A percentile compares a stretch with the other conserved stretches of the same genome.
phyloP scores from a whole-genome alignment of 805 yeast species.

The Spencermartinsiella europaea region DNA sequence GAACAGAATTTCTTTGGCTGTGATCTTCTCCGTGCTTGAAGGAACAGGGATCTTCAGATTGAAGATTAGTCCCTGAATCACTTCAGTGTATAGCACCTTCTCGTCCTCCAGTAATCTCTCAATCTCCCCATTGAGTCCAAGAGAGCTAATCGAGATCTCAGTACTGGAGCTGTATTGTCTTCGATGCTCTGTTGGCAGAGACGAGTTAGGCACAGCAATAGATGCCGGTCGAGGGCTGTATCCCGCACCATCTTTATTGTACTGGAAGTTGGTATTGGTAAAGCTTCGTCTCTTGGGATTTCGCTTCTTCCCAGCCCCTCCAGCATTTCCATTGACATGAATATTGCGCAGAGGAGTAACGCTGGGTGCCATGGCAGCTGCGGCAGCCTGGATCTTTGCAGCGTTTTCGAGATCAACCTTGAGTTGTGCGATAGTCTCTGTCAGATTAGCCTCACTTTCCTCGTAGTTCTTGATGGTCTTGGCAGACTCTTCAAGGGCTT shows the following conservation, averaged over 20 bases:
- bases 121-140: constrained; percentile 34
- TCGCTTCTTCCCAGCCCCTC: constrained; percentile 28
- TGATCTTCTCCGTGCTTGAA: constrained; percentile 74
- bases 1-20: constrained; percentile 87
- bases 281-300: constrained; percentile 26
- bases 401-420: constrained; percentile 47
- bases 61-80: constrained; percentile 78
- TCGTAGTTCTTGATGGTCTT: constrained; percentile 25
- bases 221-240: constrained; percentile 29
- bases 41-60: constrained; percentile 83
- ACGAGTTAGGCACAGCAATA: constrained; percentile 22
- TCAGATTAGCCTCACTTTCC: constrained; percentile 16
- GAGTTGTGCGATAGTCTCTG: constrained; percentile 29
- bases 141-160: constrained; percentile 42
- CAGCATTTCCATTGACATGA: constrained; percentile 23
- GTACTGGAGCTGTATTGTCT: constrained; percentile 46
- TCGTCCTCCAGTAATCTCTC: constrained; percentile 32
- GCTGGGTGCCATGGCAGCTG: constrained; percentile 33
- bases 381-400: constrained; percentile 24
- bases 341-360: constrained; percentile 23
- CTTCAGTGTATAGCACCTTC: constrained; percentile 61
- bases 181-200: constrained; percentile 25
- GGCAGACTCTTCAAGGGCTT: constrained; percentile 24
- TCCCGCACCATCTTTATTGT: constrained; percentile 20
- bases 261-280: constrained; percentile 18